These are phyloP conservation scores for Puccinia hordei DNA, from an alignment of 1,284 basidiomycete genomes.

Conservation along the genomic window DNA sequence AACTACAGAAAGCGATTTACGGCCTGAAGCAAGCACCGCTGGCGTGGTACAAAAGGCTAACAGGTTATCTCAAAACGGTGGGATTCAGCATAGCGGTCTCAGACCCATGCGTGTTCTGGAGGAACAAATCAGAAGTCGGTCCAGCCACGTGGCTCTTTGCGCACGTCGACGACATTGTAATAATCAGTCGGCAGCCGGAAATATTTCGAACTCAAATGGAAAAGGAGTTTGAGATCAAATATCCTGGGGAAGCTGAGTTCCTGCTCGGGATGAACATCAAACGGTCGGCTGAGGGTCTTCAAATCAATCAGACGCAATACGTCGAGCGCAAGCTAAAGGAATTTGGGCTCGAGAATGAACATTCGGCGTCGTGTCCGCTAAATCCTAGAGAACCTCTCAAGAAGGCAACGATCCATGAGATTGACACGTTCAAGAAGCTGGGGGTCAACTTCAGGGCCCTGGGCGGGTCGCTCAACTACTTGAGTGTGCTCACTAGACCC, in stretches of 20 bases:
- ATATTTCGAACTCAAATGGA: background rate
- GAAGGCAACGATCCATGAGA: background rate
- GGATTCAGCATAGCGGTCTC: background rate
- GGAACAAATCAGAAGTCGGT: too few species aligned
- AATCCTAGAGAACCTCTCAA: conserved; percentile 69
- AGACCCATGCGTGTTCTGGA: background rate
- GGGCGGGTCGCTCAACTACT: background rate
- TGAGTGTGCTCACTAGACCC: background rate
- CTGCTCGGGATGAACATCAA: background rate
- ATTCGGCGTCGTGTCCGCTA: background rate
- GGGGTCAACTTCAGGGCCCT: background rate
- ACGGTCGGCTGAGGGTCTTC: background rate
- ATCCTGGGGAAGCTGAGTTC: background rate
- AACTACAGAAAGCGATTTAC: background rate
- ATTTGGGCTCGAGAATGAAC: background rate
- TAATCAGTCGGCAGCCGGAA: background rate
- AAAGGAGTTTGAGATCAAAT: background rate
- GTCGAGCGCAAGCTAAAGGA: background rate
- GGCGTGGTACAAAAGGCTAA: conserved; percentile 5
- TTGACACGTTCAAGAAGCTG: background rate
- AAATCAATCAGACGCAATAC: background rate
- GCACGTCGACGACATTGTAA: background rate
- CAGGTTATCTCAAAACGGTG: background rate
- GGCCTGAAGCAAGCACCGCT: background rate
- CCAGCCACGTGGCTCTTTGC: background rate